Base-by-base conservation (phyloP, 495 filamentous ascomycete genomes). In the Beverwykella pulmonaria region DNA sequence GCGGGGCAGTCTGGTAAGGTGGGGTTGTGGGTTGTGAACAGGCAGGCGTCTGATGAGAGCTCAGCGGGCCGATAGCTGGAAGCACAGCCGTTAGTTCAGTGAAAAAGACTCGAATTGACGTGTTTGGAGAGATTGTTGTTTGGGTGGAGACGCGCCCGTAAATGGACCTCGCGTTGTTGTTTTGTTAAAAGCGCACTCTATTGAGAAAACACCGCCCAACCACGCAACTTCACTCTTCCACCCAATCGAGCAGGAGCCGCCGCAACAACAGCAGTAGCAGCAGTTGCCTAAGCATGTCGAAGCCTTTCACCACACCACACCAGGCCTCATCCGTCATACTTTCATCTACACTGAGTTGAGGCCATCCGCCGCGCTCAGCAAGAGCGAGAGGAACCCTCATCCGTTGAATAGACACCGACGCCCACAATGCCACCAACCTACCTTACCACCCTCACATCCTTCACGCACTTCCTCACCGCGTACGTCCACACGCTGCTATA, bases 401-500 rank as follows among this genome's bases (percentile, higher is more conserved):
- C n/a, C n/a, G n/a, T n/a, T n/a, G n/a, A n/a, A n/a, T n/a, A n/a
- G 17, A 48, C 46, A n/a, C 46, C 46, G 17, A 48, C 52, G 53
- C 59, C 65, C 46, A 61, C 75, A 12, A 67, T 75, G 34, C 55
- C 80, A 6, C 65, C 73, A 23, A 82, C 79, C 56, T 82, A 77
- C 60, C 68, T 79, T 68, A 71, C 75, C 53, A 81, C 88, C 65
- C 78, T 88, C 25, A 74, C 77, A 34, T 82, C 85, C 30, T 88
- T 92, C 76, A 79, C 82, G 69, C 81, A 86, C 75, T 97, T 98
- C 80, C 88, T 98, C 49, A 91, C 86, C 60, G 87, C 94, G 46
- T 88, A 90, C 68, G 90, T 93, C 74, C 94, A 98, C 81, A 94
- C 93, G 71, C 91, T 98, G 74, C 87, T 98, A 66, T 95, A 91